Conservation (phyloP, 306 rosid species). For the Pyrus pyrifolia region DNA sequence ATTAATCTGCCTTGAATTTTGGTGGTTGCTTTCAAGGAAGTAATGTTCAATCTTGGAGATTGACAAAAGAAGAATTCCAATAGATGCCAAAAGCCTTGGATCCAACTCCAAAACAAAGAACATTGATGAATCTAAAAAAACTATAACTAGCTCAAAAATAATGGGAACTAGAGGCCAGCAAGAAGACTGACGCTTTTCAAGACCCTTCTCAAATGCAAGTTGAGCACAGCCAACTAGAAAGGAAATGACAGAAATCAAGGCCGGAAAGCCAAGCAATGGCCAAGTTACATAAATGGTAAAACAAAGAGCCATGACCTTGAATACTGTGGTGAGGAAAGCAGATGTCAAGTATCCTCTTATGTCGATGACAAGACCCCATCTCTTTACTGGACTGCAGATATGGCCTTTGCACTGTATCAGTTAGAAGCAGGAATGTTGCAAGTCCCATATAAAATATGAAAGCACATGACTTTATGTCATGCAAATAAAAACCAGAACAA, state of each 20-base stretch:
- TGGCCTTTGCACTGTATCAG: conserved; percentile 75
- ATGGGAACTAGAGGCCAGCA: conserved; percentile 81
- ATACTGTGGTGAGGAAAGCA: conserved; percentile 50
- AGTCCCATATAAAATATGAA: conserved; percentile 59
- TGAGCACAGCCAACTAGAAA: conserved; percentile 63
- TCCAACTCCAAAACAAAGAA: conserved; percentile 1
- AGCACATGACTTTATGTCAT: too few relatives aligned
- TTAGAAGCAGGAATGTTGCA: conserved; percentile 52
- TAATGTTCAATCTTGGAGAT: too few relatives aligned
- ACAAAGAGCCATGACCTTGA: conserved; percentile 62
- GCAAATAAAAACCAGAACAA: too few relatives aligned
- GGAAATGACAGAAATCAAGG: conserved; percentile 52
- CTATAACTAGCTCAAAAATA: conserved; percentile 52
- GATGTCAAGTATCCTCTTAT: conserved; percentile 69
- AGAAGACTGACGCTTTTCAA: conserved; percentile 49
- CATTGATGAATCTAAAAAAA: not conserved
- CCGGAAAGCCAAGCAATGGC: conserved; percentile 53
- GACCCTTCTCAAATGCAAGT: conserved; percentile 47
- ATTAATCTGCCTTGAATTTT: too few relatives aligned
- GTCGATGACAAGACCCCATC: conserved; percentile 92
- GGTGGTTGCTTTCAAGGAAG: too few relatives aligned
- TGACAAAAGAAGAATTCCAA: too few relatives aligned
- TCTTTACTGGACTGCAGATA: conserved; percentile 76
- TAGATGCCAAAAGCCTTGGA: not conserved
- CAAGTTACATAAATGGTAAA: conserved; percentile 42